Evolutionary conservation across 768 basidiomycete genomes (phyloP), one percentile per base, ranked within the genome.

Genomic region (Paxillus ammoniavirescens): DNA sequence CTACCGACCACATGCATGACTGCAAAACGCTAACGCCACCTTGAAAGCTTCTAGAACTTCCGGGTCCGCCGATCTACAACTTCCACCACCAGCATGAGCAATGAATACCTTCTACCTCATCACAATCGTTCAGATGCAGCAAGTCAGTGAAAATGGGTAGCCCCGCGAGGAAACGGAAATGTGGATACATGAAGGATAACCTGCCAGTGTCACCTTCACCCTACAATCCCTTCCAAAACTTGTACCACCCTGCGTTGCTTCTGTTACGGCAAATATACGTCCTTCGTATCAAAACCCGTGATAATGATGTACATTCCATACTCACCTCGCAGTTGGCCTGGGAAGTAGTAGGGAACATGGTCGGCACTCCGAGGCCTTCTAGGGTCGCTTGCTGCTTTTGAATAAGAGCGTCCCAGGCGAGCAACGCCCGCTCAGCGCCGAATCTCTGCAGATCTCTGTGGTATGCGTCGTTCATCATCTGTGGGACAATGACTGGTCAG

Each of bases 371-470:
- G 42, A 86, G 71, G 30, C 75, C 66, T 58, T 83, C 82, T 45
- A 93, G 73, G 14, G 79, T 71, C 0, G 72, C 64, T 68, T 93
- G 91, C 65, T 93, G 91, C 60, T 80, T 82, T 47, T 80, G 71
- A 17, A 86, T 67, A n/a, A 93, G 75, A 17, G 79, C 81, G 62
- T 90, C 90, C 89, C 90, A 93, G 8, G 88, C 86, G 3, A 82
- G 75, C 6, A 92, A 67, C 9, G 77, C 86, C 36, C 86, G 77
- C 47, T 90, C 83, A n/a, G 61, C 61, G 63, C 92, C 91, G 63
- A 91, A 91, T 56, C 76, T 80, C 37, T 67, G 72, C 36, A 92
- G 65, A 55, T 91, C 90, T 59, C 75, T 81, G 54, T 78, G 81
- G 70, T 86, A 84, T 21, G 79, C 78, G 45, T 79, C 79, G 45